Evolutionary conservation across 2,329 filamentous ascomycete genomes (phyloP), one percentile per base, ranked within the genome.

Genomic region (Raffaelea arxii): DNA sequence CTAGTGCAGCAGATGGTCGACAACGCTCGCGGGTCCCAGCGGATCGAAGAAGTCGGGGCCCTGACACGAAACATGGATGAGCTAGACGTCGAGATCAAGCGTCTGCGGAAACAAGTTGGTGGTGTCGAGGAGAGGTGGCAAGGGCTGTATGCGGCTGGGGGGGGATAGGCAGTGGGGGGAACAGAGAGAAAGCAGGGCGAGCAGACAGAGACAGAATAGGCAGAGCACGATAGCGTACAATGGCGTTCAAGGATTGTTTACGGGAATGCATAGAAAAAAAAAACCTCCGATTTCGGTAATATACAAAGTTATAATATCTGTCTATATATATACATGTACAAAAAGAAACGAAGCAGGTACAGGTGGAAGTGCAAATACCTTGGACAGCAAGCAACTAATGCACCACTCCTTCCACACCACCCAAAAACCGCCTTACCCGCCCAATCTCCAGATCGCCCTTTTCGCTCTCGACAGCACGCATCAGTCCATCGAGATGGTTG

Each of bases 391-490:
- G 18, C 21, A 3, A 32, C 48, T 46, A 55, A 35, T 56, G 54
- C 16, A 57, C 58, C 11, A 60, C 75, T 2, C 77, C 80, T 57
- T 90, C 86, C 3, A 94, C 85, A 47, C 86, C 84, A 25, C 83
- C 77, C 47, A 94, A 67, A 59, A 94, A 94, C 44, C 89, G 79
- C 55, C 84, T 73, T 12, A 94, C 84, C 9, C 88, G 70, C 0
- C 77, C 79, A 9, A 91, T 79, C 59, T 94, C 87, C 1, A 88
- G 69, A 56, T 86, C 84, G 7, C 79, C 77, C 46, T 74, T 77
- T 61, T 96, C 90, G 58, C 89, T 94, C 65, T 95, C 91, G 3
- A 97, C 84, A 2, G 92, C 92, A 51, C 86, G 80, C 41, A 94
- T 78, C 38, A 98, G 69, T 3, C 81, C 80, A 44, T 88, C 86